Evolutionary conservation across 139 green algal species (phyloP).

Genomic region (Coccomyxa sp.): DNA sequence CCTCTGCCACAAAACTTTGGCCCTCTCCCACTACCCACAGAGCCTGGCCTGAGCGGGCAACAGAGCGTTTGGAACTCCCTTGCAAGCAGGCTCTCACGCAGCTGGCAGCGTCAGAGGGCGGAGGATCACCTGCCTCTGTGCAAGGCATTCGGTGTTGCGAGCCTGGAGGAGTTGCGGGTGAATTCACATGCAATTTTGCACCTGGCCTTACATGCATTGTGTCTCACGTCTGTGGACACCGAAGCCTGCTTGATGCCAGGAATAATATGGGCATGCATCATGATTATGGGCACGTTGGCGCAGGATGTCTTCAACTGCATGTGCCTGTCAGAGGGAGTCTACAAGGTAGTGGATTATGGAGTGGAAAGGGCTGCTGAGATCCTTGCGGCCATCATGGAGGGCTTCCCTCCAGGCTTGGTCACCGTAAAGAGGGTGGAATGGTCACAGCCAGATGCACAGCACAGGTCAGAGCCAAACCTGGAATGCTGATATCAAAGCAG

Average conservation of each 20-base stretch:
- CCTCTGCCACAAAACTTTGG: no score
- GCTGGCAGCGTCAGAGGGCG: not conserved
- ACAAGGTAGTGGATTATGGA: constrained; percentile 58
- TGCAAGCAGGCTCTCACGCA: not conserved
- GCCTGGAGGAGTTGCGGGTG: not conserved
- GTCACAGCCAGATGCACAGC: constrained; percentile 19
- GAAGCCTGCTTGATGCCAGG: not conserved
- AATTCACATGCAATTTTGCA: not conserved
- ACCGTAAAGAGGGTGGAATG: constrained; percentile 46
- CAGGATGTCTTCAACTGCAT: constrained; percentile 44
- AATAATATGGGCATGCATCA: not conserved
- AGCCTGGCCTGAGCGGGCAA: no score
- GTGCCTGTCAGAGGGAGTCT: constrained; percentile 47
- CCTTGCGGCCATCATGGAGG: constrained; percentile 15
- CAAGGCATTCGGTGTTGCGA: not conserved
- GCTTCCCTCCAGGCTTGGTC: constrained; percentile 42
- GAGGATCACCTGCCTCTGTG: not conserved
- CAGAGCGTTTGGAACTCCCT: no score
- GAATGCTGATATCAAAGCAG: not conserved
- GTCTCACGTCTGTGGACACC: not conserved
- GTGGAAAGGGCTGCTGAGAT: constrained; percentile 16
- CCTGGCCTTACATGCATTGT: not conserved
- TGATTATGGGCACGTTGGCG: not conserved
- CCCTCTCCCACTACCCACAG: no score
- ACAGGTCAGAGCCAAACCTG: constrained; percentile 19